Conservation (phyloP, 1,284 basidiomycete genomes). For the Cryptococcus sp. region DNA sequence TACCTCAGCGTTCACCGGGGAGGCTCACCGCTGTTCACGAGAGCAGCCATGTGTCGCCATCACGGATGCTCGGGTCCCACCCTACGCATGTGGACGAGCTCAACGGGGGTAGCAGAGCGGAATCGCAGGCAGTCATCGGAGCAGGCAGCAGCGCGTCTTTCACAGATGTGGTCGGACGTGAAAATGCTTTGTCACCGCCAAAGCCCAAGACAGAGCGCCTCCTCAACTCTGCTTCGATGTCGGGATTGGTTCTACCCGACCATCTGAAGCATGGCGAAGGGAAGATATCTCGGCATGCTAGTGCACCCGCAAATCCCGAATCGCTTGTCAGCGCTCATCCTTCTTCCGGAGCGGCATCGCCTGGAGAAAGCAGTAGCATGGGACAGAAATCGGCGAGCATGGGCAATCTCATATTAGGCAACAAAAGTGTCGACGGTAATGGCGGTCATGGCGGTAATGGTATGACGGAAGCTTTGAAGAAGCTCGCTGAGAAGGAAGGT, state of each 20-base stretch:
- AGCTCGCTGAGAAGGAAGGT: conserved; percentile 27
- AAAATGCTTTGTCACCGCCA: conserved; percentile 31
- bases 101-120: neutral
- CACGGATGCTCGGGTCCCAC: conserved; percentile 31
- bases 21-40: neutral
- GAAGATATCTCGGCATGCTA: conserved; percentile 17
- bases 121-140: neutral
- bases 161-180: no score
- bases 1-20: neutral
- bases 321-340: neutral
- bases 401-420: conserved; percentile 5
- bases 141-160: neutral
- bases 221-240: conserved; percentile 25
- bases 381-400: conserved; percentile 12
- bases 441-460: neutral
- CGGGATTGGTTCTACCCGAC: neutral
- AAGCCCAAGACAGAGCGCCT: conserved; percentile 30
- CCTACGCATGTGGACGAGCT: conserved; percentile 42
- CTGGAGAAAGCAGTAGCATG: neutral
- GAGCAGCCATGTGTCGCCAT: conserved; percentile 9
- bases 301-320: conserved; percentile 18
- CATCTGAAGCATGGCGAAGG: neutral
- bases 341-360: neutral
- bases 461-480: conserved; percentile 34
- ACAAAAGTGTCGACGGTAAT: no score